Conservation (phyloP, 1,284 basidiomycete species). For the Mrakiaceae sp. region DNA sequence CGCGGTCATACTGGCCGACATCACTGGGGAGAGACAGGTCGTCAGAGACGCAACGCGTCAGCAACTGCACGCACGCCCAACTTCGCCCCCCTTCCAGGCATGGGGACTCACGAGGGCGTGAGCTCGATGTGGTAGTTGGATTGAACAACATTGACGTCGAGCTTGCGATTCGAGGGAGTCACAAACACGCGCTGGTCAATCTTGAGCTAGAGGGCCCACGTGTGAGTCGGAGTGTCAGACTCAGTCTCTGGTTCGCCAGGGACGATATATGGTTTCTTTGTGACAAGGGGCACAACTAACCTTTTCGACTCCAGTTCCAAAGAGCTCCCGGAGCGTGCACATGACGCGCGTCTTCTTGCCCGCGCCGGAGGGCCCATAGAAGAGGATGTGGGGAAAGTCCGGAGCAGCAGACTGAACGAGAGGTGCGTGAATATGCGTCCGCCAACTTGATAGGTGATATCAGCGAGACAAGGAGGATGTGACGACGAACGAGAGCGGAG, state of each 20-base stretch:
- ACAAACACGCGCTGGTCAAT: constrained; percentile 96
- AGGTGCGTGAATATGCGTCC: not conserved
- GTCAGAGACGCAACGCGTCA: not conserved
- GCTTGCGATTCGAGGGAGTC: constrained; percentile 85
- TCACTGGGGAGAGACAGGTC: constrained; percentile 46
- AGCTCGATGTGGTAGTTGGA: constrained; percentile 97
- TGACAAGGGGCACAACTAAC: constrained; percentile 36
- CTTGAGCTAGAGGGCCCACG: constrained; percentile 55
- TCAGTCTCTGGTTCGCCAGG: not conserved
- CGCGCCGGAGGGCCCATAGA: constrained; percentile 94
- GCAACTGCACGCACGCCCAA: not conserved
- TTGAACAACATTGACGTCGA: constrained; percentile 95
- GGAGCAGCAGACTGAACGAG: constrained; percentile 58
- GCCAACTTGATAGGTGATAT: not conserved
- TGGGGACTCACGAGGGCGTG: constrained; percentile 66
- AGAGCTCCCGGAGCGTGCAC: constrained; percentile 76
- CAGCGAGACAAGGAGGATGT: not conserved
- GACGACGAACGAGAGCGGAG: constrained; percentile 54
- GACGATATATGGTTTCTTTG: too few relatives aligned
- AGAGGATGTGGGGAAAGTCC: constrained; percentile 95
- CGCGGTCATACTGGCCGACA: constrained; percentile 86
- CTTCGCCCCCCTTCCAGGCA: not conserved
- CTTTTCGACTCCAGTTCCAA: constrained; percentile 87
- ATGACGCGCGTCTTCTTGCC: constrained; percentile 97
- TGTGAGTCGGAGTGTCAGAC: not conserved